Evolutionary conservation across 345 rosid species (phyloP).

Genomic region (Sapria himalayana): DNA sequence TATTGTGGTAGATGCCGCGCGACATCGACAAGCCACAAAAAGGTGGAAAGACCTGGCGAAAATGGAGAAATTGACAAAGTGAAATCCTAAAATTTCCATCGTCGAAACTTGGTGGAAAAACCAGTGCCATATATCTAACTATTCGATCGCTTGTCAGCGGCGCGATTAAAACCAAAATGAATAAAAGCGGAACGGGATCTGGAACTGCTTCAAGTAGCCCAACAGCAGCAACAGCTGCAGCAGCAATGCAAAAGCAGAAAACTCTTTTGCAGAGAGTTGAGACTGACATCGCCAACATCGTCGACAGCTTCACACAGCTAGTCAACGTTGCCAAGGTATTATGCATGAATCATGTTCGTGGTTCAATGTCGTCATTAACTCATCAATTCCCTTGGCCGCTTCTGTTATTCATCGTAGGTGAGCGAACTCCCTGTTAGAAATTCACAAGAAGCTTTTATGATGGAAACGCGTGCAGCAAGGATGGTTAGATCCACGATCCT

Average conservation of each 20-base stretch:
- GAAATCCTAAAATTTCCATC: no score
- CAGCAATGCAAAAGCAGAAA: conserved; percentile 79
- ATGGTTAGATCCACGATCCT: conserved; percentile 24
- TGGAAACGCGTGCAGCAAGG: conserved; percentile 94
- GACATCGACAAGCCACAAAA: no score
- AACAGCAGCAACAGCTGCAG: conserved; percentile 56
- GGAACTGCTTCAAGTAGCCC: conserved; percentile 41
- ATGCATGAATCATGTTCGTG: no score
- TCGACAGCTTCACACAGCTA: conserved; percentile 69
- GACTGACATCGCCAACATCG: conserved; percentile 51
- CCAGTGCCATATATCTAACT: no score
- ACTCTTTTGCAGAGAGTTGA: conserved; percentile 69
- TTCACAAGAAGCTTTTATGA: conserved; percentile 74
- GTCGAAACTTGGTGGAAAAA: no score
- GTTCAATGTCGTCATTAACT: no score
- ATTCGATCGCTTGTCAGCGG: no score
- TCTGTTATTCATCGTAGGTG: conserved; percentile 26
- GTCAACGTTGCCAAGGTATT: conserved; percentile 56
- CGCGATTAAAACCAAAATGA: no score
- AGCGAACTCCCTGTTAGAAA: conserved; percentile 60
- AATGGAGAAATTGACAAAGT: no score
- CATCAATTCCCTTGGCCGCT: conserved; percentile 1
- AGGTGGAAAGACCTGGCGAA: no score
- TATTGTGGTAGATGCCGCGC: no score
- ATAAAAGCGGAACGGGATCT: conserved; percentile 33